These are phyloP conservation scores for Xylaria intraflava DNA, from an alignment of 495 filamentous ascomycete species.

Conservation along the genomic window DNA sequence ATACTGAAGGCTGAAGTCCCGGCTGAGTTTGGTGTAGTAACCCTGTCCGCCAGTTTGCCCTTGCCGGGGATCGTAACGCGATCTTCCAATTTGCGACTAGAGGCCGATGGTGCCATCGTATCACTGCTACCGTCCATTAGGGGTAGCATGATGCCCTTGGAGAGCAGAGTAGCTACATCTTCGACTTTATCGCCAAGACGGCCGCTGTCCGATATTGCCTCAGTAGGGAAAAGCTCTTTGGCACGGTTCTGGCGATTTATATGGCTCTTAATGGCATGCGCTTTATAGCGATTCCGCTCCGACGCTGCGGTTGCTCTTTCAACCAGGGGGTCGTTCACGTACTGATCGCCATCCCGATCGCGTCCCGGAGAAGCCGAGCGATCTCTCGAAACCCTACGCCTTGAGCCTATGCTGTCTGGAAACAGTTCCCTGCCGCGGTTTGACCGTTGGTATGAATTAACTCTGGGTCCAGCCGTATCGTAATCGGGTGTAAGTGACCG, in stretches of 20 bases:
- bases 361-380: conserved; percentile 64
- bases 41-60: conserved; percentile 15
- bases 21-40: conserved; percentile 14
- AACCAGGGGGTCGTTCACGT: conserved; percentile 35
- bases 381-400: conserved; percentile 48
- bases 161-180: conserved; percentile 53
- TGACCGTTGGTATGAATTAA: conserved; percentile 18
- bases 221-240: conserved; percentile 67
- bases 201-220: conserved; percentile 31
- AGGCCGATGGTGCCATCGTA: background rate
- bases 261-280: conserved; percentile 40
- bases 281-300: conserved; percentile 38
- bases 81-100: conserved; percentile 28
- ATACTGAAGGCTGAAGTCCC: conserved; percentile 44
- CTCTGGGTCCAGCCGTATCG: conserved; percentile 25
- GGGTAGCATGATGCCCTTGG: conserved; percentile 47
- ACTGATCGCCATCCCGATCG: conserved; percentile 52
- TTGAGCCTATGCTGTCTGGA: conserved; percentile 28
- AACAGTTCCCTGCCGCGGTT: conserved; percentile 49
- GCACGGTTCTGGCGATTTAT: conserved; percentile 25
- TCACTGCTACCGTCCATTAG: conserved; percentile 43
- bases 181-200: conserved; percentile 62
- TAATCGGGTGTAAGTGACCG: conserved; percentile 31
- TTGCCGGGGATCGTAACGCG: conserved; percentile 29
- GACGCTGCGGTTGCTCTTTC: conserved; percentile 22